Evolutionary conservation across 352 stramenopile species (phyloP).

Genomic region (Pilasporangium apinafurcum): DNA sequence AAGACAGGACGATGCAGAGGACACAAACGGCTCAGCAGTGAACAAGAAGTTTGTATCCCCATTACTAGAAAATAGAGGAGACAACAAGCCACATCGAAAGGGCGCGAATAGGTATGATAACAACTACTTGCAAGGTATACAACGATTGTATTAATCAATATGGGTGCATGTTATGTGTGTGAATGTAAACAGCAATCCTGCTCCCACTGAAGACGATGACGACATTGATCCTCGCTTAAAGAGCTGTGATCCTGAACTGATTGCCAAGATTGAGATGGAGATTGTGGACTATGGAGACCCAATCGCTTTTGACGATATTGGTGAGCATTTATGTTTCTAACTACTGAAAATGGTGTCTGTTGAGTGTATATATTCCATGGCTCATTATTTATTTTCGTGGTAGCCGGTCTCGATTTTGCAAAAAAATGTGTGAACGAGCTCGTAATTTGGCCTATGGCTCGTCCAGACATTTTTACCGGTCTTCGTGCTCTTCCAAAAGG

Average conservation of each 20-base stretch:
- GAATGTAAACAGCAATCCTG: slow-evolving; percentile 11
- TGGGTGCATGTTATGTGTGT: no score
- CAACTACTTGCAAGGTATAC: no score
- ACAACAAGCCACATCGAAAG: slow-evolving; percentile 10
- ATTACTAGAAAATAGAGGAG: slow-evolving; percentile 18
- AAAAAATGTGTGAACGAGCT: slow-evolving; percentile 98
- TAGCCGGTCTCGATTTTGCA: slow-evolving; percentile 94
- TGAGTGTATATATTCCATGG: neutral
- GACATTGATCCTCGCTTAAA: slow-evolving; percentile 92
- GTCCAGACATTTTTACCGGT: slow-evolving; percentile 96
- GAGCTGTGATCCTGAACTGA: slow-evolving; percentile 92
- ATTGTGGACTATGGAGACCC: slow-evolving; percentile 93
- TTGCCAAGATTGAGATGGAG: slow-evolving; percentile 97
- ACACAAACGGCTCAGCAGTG: slow-evolving; percentile 19
- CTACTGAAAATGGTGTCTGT: neutral
- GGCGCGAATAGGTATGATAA: slow-evolving; percentile 3
- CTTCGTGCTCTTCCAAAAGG: slow-evolving; percentile 89
- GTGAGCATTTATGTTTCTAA: slow-evolving; percentile 17
- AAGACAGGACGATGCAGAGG: slow-evolving; percentile 16
- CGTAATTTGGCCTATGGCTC: slow-evolving; percentile 98
- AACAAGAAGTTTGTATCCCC: slow-evolving; percentile 77
- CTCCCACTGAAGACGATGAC: slow-evolving; percentile 35
- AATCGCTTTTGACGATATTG: slow-evolving; percentile 97
- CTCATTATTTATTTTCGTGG: neutral
- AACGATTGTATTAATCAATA: no score